These are phyloP conservation scores for Rhodocollybia butyracea DNA, from an alignment of 768 basidiomycete species.

Conservation along the genomic window DNA sequence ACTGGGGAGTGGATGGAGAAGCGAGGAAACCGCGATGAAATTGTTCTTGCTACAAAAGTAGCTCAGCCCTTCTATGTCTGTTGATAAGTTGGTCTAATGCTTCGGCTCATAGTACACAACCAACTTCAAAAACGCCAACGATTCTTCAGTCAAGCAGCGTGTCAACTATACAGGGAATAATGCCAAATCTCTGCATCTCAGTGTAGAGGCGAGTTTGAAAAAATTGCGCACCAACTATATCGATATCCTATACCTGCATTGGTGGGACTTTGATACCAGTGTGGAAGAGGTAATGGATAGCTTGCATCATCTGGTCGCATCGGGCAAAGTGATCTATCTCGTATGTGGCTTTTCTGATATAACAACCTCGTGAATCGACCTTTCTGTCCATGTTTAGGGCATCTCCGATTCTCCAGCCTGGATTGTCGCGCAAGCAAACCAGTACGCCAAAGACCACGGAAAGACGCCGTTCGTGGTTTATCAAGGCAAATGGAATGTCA, in stretches of 20 bases:
- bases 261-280: slow-evolving; percentile 45
- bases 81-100: neutral
- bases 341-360: slow-evolving; percentile 11
- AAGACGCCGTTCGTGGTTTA: slow-evolving; percentile 45
- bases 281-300: slow-evolving; percentile 45
- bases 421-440: slow-evolving; percentile 35
- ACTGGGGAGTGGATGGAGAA: slow-evolving; percentile 43
- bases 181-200: slow-evolving; percentile 31
- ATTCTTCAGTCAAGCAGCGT: slow-evolving; percentile 8
- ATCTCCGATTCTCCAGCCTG: slow-evolving; percentile 32
- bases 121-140: slow-evolving; percentile 16
- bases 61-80: neutral
- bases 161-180: slow-evolving; percentile 34
- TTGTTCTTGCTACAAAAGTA: slow-evolving; percentile 4
- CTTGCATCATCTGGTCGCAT: slow-evolving; percentile 38
- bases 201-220: slow-evolving; percentile 12
- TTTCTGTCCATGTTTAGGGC: slow-evolving; percentile 13
- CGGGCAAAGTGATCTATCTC: slow-evolving; percentile 43
- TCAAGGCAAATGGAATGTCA: slow-evolving; percentile 32
- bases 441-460: slow-evolving; percentile 38
- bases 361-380: neutral
- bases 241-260: slow-evolving; percentile 56
- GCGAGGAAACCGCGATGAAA: slow-evolving; percentile 30
- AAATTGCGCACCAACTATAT: slow-evolving; percentile 60
- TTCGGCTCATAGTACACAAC: slow-evolving; percentile 16